These are phyloP conservation scores for Coccomyxa sp. DNA, from an alignment of 139 green algal genomes.

Conservation along the genomic window DNA sequence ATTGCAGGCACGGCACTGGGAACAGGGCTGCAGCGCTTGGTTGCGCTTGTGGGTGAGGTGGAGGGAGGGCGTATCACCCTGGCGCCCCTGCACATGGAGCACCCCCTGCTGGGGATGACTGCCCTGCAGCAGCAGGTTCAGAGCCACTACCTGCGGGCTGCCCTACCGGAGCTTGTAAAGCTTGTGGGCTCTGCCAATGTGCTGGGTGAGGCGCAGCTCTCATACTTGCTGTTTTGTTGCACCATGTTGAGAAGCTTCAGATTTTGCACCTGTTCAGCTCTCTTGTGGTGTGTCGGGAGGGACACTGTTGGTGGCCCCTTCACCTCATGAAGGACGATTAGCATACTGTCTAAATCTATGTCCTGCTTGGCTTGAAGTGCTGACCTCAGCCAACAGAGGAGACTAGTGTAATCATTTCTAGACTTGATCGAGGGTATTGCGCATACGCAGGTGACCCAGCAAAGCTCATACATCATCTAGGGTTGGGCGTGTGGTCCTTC, in stretches of 20 bases:
- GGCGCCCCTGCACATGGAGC: conserved; percentile 37
- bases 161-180: conserved; percentile 59
- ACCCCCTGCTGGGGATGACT: conserved; percentile 53
- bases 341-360: too few relatives aligned
- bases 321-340: too few relatives aligned
- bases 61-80: conserved; percentile 73
- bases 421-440: too few relatives aligned
- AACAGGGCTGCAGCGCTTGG: conserved; percentile 34
- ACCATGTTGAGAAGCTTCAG: neutral
- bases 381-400: too few relatives aligned
- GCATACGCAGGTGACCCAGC: conserved; percentile 39
- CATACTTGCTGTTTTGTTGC: neutral
- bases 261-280: too few relatives aligned
- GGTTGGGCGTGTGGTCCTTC: conserved; percentile 46
- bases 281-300: too few relatives aligned
- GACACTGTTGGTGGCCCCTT: too few relatives aligned
- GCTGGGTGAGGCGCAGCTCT: conserved; percentile 20
- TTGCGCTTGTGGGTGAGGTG: conserved; percentile 60
- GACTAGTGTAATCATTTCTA: too few relatives aligned
- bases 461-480: conserved; percentile 45
- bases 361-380: too few relatives aligned
- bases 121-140: conserved; percentile 52
- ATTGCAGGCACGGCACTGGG: neutral
- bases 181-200: conserved; percentile 40
- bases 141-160: conserved; percentile 58